A percentile compares a stretch with the other conserved stretches of the same genome.
Evolutionary conservation across 495 filamentous ascomycete genomes (phyloP).

Genomic region (Hyaloscypha hepaticicola): DNA sequence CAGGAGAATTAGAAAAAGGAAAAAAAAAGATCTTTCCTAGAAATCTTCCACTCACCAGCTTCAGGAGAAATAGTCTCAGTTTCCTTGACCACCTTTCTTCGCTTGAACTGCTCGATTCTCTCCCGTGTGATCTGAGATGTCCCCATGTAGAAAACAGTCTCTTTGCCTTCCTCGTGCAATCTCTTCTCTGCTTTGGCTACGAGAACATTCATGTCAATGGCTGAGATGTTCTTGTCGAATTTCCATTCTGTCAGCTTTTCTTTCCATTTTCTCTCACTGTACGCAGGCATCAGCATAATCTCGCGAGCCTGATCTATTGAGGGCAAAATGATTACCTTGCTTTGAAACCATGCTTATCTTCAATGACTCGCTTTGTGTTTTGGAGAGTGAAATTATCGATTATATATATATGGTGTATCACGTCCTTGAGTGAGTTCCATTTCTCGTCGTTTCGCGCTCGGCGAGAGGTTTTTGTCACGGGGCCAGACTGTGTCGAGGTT

Average conservation of each 20-base stretch:
- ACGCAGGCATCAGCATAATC: not conserved
- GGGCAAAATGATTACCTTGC: not conserved
- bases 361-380: conserved; percentile 3
- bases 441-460: not conserved
- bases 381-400: conserved; percentile 1
- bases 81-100: not conserved
- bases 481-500: not conserved
- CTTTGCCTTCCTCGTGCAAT: conserved; percentile 10
- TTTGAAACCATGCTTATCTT: not conserved
- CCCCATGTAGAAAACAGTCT: conserved; percentile 9
- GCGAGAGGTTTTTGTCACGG: not conserved
- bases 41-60: conserved; percentile 4
- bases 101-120: conserved; percentile 12
- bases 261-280: conserved; percentile 20
- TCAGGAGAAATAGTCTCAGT: not conserved
- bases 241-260: conserved; percentile 21
- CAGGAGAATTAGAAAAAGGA: not conserved
- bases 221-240: conserved; percentile 17
- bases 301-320: not conserved
- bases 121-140: not conserved
- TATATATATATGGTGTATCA: not conserved
- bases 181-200: conserved; percentile 7
- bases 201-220: conserved; percentile 8
- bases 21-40: not conserved
- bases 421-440: not conserved